phyloP scores from a whole-genome alignment of 2,329 filamentous ascomycete species.

The Ophiobolus disseminans region DNA sequence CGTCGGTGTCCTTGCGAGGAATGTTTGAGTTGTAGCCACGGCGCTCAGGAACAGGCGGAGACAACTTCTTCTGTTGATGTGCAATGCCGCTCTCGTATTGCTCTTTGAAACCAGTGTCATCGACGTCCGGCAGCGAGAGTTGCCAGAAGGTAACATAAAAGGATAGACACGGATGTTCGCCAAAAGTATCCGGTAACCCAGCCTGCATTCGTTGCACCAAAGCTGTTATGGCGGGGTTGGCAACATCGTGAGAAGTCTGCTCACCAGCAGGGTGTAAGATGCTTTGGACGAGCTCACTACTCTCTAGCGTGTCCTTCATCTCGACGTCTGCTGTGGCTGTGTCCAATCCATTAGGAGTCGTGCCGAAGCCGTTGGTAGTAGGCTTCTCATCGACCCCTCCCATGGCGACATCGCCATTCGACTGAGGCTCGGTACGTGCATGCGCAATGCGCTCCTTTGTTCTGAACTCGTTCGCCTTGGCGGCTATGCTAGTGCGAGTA shows the following conservation, averaged over 20 bases:
- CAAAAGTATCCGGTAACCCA: constrained; percentile 67
- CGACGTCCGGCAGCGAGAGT: constrained; percentile 77
- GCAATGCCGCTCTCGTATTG: constrained; percentile 81
- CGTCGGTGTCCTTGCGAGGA: constrained; percentile 61
- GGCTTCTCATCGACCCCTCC: constrained; percentile 26
- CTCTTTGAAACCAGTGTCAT: constrained; percentile 66
- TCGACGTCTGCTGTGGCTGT: constrained; percentile 41
- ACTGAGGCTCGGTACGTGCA: constrained; percentile 14
- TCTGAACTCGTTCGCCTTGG: constrained; percentile 49
- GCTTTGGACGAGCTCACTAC: background rate
- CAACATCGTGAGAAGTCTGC: constrained; percentile 30
- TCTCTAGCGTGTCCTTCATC: constrained; percentile 47
- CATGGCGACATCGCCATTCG: constrained; percentile 61
- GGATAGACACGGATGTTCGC: constrained; percentile 74
- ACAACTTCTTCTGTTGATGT: constrained; percentile 25
- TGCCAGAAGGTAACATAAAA: constrained; percentile 96
- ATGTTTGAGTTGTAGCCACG: constrained; percentile 64
- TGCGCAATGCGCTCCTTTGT: constrained; percentile 37
- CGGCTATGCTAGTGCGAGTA: constrained; percentile 71
- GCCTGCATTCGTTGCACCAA: constrained; percentile 73
- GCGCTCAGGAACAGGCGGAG: constrained; percentile 62
- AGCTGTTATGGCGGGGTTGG: constrained; percentile 75
- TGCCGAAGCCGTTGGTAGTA: constrained; percentile 7
- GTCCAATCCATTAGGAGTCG: constrained; percentile 3
- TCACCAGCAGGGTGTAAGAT: background rate